Conservation (phyloP, 768 basidiomycete species). For the Pisolithus marmoratus region DNA sequence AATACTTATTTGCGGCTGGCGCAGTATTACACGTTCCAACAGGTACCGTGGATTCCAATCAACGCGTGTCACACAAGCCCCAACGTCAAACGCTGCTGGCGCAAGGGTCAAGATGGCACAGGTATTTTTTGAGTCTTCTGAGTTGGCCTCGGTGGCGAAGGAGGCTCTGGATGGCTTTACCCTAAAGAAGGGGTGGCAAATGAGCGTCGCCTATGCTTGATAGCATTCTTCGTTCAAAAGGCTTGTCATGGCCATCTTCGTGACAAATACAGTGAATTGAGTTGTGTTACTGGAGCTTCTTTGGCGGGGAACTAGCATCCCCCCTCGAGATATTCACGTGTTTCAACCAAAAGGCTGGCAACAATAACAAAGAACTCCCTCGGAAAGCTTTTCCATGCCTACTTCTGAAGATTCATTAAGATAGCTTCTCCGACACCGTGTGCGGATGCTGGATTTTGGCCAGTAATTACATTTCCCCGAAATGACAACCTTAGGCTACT, state of each 20-base stretch:
- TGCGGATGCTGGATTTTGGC: conserved; percentile 72
- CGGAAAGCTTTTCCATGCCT: not conserved
- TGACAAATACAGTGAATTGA: not conserved
- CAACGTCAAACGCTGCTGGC: conserved; percentile 59
- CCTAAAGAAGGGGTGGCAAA: conserved; percentile 80
- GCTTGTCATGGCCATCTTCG: conserved; percentile 4
- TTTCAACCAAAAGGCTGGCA: not conserved
- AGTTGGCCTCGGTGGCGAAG: conserved; percentile 72
- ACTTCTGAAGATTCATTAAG: not conserved
- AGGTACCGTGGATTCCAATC: conserved; percentile 84
- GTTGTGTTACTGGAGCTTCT: not conserved
- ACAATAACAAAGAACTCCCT: not conserved
- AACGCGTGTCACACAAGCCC: conserved; percentile 64
- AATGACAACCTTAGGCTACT: conserved; percentile 42
- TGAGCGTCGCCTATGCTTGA: conserved; percentile 69
- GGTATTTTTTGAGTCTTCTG: conserved; percentile 69
- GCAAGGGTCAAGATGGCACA: conserved; percentile 75
- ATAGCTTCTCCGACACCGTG: conserved; percentile 43
- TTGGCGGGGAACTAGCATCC: too few species aligned
- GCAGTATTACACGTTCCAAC: conserved; percentile 2
- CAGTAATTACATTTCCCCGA: conserved; percentile 60
- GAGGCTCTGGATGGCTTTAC: conserved; percentile 81
- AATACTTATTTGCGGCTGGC: not conserved
- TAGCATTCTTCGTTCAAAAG: conserved; percentile 3
- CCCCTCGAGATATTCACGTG: too few species aligned